phyloP scores from a whole-genome alignment of 495 filamentous ascomycete species.

The Mycothermus thermophilus region DNA sequence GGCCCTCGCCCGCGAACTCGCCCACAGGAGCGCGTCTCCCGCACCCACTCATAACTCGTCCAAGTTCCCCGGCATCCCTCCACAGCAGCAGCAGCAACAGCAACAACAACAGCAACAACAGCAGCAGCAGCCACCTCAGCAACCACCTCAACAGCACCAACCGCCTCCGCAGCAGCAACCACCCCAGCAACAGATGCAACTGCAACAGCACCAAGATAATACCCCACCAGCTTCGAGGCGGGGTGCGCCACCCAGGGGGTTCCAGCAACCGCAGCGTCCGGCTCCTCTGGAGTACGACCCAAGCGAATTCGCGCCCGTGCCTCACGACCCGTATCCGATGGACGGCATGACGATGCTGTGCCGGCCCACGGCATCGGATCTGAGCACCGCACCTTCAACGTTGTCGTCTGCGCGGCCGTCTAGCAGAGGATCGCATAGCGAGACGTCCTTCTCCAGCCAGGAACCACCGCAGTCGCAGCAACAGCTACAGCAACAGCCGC shows the following conservation, averaged over 20 bases:
- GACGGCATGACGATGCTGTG: slow-evolving; percentile 99
- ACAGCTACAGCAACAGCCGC: slow-evolving; percentile 13
- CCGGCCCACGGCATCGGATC: slow-evolving; percentile 72
- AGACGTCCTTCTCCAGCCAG: slow-evolving; percentile 83
- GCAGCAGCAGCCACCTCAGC: slow-evolving; percentile 3
- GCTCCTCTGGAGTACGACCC: slow-evolving; percentile 34
- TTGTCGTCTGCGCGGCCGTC: slow-evolving; percentile 56
- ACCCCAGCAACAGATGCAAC: slow-evolving; percentile 6
- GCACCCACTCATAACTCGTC: slow-evolving; percentile 37
- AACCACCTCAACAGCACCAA: slow-evolving; percentile 9
- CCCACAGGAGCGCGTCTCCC: slow-evolving; percentile 36
- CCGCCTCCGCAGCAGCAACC: slow-evolving; percentile 6
- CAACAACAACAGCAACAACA: slow-evolving; percentile 7
- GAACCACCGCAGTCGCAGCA: slow-evolving; percentile 43
- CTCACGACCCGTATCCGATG: slow-evolving; percentile 86
- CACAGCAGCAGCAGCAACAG: slow-evolving; percentile 8
- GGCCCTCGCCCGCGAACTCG: slow-evolving; percentile 48
- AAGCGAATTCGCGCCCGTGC: slow-evolving; percentile 53
- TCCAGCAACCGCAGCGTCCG: slow-evolving; percentile 16
- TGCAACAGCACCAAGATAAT: slow-evolving; percentile 6
- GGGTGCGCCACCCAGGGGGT: slow-evolving; percentile 5
- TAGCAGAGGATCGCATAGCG: slow-evolving; percentile 83
- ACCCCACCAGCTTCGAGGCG: background rate
- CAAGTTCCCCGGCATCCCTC: slow-evolving; percentile 21
- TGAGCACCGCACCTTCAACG: slow-evolving; percentile 50